Conservation (phyloP, 1,284 basidiomycete species). For the Tetrapyrgos nigripes region DNA sequence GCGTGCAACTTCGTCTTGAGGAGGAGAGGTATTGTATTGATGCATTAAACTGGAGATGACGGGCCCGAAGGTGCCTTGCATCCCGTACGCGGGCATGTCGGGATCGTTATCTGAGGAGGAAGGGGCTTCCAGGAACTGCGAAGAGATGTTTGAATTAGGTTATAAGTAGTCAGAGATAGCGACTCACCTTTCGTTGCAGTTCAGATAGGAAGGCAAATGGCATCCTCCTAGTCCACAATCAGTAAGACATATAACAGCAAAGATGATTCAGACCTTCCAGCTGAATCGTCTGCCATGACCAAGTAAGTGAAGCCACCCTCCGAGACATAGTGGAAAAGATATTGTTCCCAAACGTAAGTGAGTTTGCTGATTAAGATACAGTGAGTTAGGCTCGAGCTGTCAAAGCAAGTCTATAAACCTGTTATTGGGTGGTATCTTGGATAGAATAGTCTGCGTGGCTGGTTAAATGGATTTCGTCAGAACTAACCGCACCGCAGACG, state of each 20-base stretch:
- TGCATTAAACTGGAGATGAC: conserved; percentile 78
- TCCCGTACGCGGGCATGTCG: conserved; percentile 61
- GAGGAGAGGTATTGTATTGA: conserved; percentile 89
- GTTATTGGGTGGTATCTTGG: conserved; percentile 93
- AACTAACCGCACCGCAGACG: not conserved
- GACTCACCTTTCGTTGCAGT: conserved; percentile 73
- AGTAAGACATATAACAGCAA: conserved; percentile 4
- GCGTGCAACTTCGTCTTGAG: conserved; percentile 88
- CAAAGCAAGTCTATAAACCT: conserved; percentile 34
- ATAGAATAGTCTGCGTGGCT: conserved; percentile 92
- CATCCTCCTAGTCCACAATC: conserved; percentile 65
- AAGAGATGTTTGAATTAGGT: conserved; percentile 4
- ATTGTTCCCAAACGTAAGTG: conserved; percentile 96
- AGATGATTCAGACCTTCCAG: conserved; percentile 66
- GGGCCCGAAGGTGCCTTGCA: conserved; percentile 75
- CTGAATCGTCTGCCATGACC: conserved; percentile 93
- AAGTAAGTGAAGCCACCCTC: conserved; percentile 88
- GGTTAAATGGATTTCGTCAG: conserved; percentile 8
- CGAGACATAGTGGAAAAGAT: conserved; percentile 95
- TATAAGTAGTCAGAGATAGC: conserved; percentile 4
- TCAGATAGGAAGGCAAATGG: conserved; percentile 94
- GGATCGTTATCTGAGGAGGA: conserved; percentile 53
- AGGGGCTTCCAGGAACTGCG: conserved; percentile 69
- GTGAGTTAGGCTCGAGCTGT: not conserved
- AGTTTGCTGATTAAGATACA: conserved; percentile 72